phyloP scores from a whole-genome alignment of 331 rosid genomes.

The Rhamnella rubrinervis region DNA sequence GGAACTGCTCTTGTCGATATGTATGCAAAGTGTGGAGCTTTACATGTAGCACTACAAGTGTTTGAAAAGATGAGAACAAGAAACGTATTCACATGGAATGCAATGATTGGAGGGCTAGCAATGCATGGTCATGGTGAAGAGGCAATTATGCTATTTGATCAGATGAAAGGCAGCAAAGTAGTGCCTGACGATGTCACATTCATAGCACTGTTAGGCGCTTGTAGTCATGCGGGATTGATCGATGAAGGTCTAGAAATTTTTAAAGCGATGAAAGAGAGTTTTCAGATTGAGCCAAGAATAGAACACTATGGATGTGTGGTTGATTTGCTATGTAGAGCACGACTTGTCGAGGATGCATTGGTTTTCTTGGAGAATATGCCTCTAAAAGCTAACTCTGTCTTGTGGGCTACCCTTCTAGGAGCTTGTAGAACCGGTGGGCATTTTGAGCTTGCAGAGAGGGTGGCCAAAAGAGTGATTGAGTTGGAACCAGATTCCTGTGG shows the following conservation, averaged over 20 bases:
- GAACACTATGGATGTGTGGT: slow-evolving; percentile 60
- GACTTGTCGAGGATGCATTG: slow-evolving; percentile 46
- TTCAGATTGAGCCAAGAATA: slow-evolving; percentile 46
- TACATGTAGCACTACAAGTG: slow-evolving; percentile 28
- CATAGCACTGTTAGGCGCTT: slow-evolving; percentile 40
- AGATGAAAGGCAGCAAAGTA: slow-evolving; percentile 28
- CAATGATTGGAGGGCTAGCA: slow-evolving; percentile 47
- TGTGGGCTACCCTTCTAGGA: slow-evolving; percentile 43
- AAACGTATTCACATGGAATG: slow-evolving; percentile 46
- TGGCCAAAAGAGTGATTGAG: slow-evolving; percentile 41
- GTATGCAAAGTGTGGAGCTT: slow-evolving; percentile 57
- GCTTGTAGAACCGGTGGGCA: slow-evolving; percentile 44
- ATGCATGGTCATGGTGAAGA: slow-evolving; percentile 37
- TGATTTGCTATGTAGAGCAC: slow-evolving; percentile 51
- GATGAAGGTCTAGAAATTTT: slow-evolving; percentile 36
- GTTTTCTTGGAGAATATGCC: slow-evolving; percentile 46
- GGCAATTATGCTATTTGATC: slow-evolving; percentile 33
- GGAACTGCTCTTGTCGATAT: slow-evolving; percentile 45
- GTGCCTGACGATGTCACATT: slow-evolving; percentile 53
- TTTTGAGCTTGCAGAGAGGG: slow-evolving; percentile 40
- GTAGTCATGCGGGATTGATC: slow-evolving; percentile 54
- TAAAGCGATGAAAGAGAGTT: slow-evolving; percentile 32
- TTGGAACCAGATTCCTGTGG: slow-evolving; percentile 30
- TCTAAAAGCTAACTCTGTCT: slow-evolving; percentile 40
- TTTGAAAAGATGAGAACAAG: slow-evolving; percentile 32